Base-by-base conservation (phyloP, 306 rosid species). In the Begonia fuchsioides region DNA sequence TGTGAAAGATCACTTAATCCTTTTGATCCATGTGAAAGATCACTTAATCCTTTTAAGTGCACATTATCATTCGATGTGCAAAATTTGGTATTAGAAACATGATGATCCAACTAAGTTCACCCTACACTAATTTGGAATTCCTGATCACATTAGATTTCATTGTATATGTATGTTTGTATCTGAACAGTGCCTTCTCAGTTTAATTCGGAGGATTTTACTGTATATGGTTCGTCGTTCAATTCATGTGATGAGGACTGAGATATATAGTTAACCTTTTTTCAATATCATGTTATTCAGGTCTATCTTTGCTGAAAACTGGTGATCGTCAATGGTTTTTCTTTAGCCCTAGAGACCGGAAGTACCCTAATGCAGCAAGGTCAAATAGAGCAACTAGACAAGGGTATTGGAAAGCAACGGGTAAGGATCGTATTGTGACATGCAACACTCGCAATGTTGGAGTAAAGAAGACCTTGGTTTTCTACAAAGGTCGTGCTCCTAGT, bases 261-360 rank as follows among this genome's bases (percentile, higher is more conserved):
- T 26, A 26, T 3, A 5, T 26, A 26, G 35, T 26, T 26, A 26
- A 26, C 5, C 0, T 26, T 26, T 26, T 26, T 26, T 26, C 35
- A 26, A 26, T 26, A 4, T 0, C 5, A 55, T n/a, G 43, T 50
- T 5, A 10, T 69, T 63, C 93, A 90, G 98, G 79, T 11, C 69
- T 64, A 54, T 85, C 95, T 16, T 17, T 68, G 13, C 64, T 90
- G 47, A 77, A 69, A 77, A 74, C 83, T 55, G 94, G 95, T 50
- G 98, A 90, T 43, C 82, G 87, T 61, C 92, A 72, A 40, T 90
- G 93, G 94, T 90, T 81, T 77, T 90, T 81, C 69, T 90, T 90
- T 75, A 75, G 79, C 61, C 94, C 82, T 1, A 75, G 94, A 71
- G 95, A 85, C 58, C 68, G 94, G 69, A 90, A 77, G 62, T 85